Evolutionary conservation across 148 eudicot genomes (phyloP).

Genomic region (Arctostaphylos glauca): DNA sequence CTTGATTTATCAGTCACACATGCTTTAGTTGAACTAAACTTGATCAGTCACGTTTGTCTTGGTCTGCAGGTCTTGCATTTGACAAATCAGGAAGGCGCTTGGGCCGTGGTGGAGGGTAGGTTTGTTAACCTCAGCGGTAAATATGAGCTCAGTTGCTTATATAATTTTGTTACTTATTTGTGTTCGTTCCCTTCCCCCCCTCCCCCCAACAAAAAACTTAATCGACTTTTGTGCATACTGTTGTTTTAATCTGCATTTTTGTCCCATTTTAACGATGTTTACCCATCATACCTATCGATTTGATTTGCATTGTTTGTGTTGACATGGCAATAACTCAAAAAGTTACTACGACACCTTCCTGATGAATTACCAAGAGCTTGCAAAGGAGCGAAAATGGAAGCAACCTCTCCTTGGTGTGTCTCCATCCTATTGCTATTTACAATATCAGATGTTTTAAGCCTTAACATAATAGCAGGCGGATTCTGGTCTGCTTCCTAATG

Average conservation of each 20-base stretch:
- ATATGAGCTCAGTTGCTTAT: too few species aligned
- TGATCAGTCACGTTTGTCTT: constrained; percentile 12
- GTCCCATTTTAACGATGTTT: too few species aligned
- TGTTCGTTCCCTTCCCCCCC: too few species aligned
- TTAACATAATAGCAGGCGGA: neutral
- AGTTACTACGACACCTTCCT: constrained; percentile 97
- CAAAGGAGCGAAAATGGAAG: constrained; percentile 73
- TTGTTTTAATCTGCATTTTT: too few species aligned
- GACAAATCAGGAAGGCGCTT: constrained; percentile 91
- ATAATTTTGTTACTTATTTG: neutral
- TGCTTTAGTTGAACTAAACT: constrained; percentile 3
- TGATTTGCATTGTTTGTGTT: constrained; percentile 4
- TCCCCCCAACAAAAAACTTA: too few species aligned
- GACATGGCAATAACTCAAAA: constrained; percentile 18
- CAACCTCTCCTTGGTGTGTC: constrained; percentile 71
- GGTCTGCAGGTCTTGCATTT: constrained; percentile 81
- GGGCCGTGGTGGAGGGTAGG: constrained; percentile 99
- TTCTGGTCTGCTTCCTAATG: neutral
- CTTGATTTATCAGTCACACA: neutral
- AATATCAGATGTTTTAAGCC: neutral
- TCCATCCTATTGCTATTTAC: constrained; percentile 3
- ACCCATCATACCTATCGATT: neutral
- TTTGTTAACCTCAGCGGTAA: constrained; percentile 2
- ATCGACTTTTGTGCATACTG: too few species aligned
- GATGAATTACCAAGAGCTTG: constrained; percentile 73